Evolutionary conservation across 116 monocot genomes (phyloP).

Genomic region (Cymodocea nodosa): DNA sequence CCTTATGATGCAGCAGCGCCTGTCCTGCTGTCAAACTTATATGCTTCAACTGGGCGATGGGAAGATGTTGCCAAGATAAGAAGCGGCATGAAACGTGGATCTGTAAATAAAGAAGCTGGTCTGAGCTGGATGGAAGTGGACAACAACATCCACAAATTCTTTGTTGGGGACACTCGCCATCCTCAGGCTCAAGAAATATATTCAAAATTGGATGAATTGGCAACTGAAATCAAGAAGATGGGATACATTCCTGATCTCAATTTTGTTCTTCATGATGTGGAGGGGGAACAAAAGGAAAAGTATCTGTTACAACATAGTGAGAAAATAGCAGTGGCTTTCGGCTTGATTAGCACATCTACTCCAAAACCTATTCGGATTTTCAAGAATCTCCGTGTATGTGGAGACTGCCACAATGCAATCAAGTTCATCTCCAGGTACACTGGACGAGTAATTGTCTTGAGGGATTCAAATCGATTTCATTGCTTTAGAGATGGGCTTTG

Average conservation of each 20-base stretch:
- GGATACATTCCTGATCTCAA: constrained; percentile 51
- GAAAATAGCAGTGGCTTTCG: constrained; percentile 26
- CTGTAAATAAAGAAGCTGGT: constrained; percentile 57
- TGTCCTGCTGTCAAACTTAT: constrained; percentile 76
- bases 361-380: constrained; percentile 18
- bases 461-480: constrained; percentile 30
- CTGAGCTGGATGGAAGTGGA: constrained; percentile 72
- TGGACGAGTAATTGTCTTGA: constrained; percentile 15
- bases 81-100: constrained; percentile 49
- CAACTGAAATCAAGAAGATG: constrained; percentile 36
- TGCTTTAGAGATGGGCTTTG: constrained; percentile 19
- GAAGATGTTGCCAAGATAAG: constrained; percentile 43
- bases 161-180: constrained; percentile 51
- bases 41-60: constrained; percentile 45
- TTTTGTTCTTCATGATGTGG: constrained; percentile 69
- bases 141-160: constrained; percentile 43
- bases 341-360: constrained; percentile 20
- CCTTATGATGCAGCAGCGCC: constrained; percentile 58
- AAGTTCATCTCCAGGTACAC: constrained; percentile 21
- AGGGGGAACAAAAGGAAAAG: constrained; percentile 21
- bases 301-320: constrained; percentile 30
- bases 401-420: constrained; percentile 31
- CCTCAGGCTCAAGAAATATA: constrained; percentile 39
- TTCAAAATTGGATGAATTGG: constrained; percentile 34
- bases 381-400: constrained; percentile 25